Evolutionary conservation across 768 basidiomycete species (phyloP).

Genomic region (Serendipita sp.): DNA sequence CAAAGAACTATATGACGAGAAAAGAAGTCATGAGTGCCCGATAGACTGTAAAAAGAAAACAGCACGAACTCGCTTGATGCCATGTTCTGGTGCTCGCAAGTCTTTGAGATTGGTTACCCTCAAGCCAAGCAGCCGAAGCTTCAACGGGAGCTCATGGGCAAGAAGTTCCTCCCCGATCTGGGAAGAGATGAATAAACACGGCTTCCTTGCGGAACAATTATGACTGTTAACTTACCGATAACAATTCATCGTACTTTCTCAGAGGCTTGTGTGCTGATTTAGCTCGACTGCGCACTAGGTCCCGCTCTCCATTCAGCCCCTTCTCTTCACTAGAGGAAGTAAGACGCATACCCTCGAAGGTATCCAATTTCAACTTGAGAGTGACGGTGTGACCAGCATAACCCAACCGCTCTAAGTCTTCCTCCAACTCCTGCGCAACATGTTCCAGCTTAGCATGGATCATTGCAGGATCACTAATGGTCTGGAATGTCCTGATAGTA

Average conservation of each 20-base stretch:
- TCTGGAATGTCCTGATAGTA: slow-evolving; percentile 49
- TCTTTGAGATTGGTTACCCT: slow-evolving; percentile 83
- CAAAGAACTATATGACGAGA: not conserved
- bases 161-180: slow-evolving; percentile 73
- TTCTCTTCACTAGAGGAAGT: not conserved
- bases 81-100: slow-evolving; percentile 35
- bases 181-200: not conserved
- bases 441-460: slow-evolving; percentile 67
- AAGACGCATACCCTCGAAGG: slow-evolving; percentile 49
- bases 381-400: slow-evolving; percentile 85
- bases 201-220: not conserved
- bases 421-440: slow-evolving; percentile 64
- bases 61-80: slow-evolving; percentile 52
- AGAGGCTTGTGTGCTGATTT: slow-evolving; percentile 65
- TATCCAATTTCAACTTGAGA: slow-evolving; percentile 84
- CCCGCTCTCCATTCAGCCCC: not conserved
- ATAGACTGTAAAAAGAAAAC: too few relatives aligned
- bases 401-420: slow-evolving; percentile 59
- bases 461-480: slow-evolving; percentile 44
- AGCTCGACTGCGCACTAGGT: slow-evolving; percentile 61
- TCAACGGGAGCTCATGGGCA: slow-evolving; percentile 60
- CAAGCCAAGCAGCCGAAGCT: slow-evolving; percentile 72
- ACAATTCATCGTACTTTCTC: slow-evolving; percentile 61
- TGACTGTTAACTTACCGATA: slow-evolving; percentile 33
- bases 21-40: not conserved